phyloP scores from a whole-genome alignment of 768 basidiomycete species.

The Hydnum rufescens region DNA sequence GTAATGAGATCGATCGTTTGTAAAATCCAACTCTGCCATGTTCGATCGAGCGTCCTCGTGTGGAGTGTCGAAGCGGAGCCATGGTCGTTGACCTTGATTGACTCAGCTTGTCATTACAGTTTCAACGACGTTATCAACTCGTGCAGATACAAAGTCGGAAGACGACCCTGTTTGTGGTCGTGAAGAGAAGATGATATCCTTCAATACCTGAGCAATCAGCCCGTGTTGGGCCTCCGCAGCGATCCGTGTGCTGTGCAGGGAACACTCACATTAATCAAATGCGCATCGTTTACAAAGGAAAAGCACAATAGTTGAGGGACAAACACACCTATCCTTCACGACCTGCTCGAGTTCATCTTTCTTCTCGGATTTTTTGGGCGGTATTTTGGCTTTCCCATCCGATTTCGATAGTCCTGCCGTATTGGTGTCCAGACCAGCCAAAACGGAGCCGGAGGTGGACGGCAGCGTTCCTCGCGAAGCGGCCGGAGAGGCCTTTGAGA shows the following conservation, averaged over 20 bases:
- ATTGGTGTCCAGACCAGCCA: constrained; percentile 2
- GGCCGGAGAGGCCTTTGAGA: constrained; percentile 44
- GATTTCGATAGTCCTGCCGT: too few relatives aligned
- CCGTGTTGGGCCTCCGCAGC: constrained; percentile 86
- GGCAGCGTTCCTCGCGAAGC: constrained; percentile 34
- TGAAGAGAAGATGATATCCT: constrained; percentile 59
- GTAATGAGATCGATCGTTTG: too few relatives aligned
- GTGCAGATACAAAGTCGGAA: neutral
- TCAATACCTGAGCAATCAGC: constrained; percentile 80
- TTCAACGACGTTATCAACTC: neutral
- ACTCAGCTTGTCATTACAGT: too few relatives aligned
- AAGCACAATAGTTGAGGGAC: neutral
- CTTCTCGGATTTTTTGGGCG: constrained; percentile 34
- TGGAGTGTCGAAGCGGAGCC: too few relatives aligned
- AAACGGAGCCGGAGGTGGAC: constrained; percentile 11
- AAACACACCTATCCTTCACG: constrained; percentile 67
- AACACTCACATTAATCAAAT: too few relatives aligned
- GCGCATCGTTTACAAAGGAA: neutral
- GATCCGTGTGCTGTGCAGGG: constrained; percentile 72
- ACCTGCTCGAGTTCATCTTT: constrained; percentile 78
- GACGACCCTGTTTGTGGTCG: neutral
- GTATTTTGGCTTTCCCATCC: too few relatives aligned
- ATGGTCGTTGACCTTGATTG: too few relatives aligned
- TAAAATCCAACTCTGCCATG: too few relatives aligned
- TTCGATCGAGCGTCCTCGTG: too few relatives aligned